phyloP scores from a whole-genome alignment of 352 stramenopile genomes.

The Blastocystis hominis region DNA sequence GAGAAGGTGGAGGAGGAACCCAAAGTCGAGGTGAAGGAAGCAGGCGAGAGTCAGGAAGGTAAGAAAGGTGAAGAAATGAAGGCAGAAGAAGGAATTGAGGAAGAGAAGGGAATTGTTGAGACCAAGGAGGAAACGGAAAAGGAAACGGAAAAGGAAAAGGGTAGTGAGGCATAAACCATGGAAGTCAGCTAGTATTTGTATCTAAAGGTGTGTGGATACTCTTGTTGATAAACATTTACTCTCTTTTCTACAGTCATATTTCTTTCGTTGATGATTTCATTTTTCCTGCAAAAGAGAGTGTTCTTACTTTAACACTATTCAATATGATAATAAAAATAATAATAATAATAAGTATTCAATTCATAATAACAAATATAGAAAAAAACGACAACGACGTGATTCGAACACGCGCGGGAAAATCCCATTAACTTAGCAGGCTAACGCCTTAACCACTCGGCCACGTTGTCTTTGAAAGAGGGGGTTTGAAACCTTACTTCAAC shows the following conservation, averaged over 20 bases:
- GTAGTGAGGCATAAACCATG: not conserved
- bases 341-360: too few relatives aligned
- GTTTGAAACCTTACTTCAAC: not conserved
- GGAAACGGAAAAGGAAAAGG: not conserved
- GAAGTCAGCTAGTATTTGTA: too few relatives aligned
- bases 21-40: not conserved
- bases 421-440: conserved; percentile 52
- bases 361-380: not conserved
- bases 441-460: conserved; percentile 50
- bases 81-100: not conserved
- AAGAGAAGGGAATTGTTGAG: not conserved
- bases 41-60: not conserved
- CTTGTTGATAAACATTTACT: too few relatives aligned
- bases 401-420: conserved; percentile 40
- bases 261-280: not conserved
- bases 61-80: not conserved
- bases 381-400: conserved; percentile 51
- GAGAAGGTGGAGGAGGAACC: not conserved
- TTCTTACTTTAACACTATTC: not conserved
- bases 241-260: not conserved
- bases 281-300: not conserved
- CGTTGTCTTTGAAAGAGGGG: not conserved
- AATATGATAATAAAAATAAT: not conserved
- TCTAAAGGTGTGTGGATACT: too few relatives aligned
- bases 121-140: not conserved